Base-by-base conservation (phyloP, 495 filamentous ascomycete species). In the Jackrogersella multiformis region DNA sequence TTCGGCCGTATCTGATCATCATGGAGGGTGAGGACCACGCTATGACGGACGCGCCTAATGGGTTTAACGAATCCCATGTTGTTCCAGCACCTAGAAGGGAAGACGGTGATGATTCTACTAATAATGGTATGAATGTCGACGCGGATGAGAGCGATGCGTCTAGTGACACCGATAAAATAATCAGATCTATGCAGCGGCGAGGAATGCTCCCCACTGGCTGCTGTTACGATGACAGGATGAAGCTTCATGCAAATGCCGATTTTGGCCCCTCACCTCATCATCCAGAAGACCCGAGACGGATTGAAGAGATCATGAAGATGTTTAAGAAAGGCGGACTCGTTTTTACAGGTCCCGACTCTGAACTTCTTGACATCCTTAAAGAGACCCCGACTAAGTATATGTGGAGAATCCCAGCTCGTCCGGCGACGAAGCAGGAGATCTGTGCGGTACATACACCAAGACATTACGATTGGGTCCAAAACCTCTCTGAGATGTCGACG, bases 161-260 rank as follows among this genome's bases (percentile, higher is more conserved):
- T 13, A 15, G 3, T 21, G 65, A 66, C 5, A 66, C 39, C 6
- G 52, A 66, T 5, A 55, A 61, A 13, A 34, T 57, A 3, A 36
- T 69, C 5, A 49, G 56, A 26, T 55, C 24, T 2, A 51, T 74
- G 23, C 60, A 45, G 12, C 65, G 73, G 16, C 73, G 73, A 41
- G 72, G 77, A 16, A 36, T 76, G 21, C 77, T 93, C 45, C 78
- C 91, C 4, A 90, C 91, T 6, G 88, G 96, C 34, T 84, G 90
- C 41, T 95, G 92, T 66, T 99, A 97, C 74, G 95, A 99, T 79
- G 85, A 87, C 21, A 87, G 93, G 16, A 99, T 99, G 95, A 91
- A 93, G 53, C 88, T 90, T 63, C 95, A 99, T 72, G 89, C 89
- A 34, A 96, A 96, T 69, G 85, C 92, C 4, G 86, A 90, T 66